Conservation (phyloP, 495 filamentous ascomycete genomes). For the Daldinia grandis region DNA sequence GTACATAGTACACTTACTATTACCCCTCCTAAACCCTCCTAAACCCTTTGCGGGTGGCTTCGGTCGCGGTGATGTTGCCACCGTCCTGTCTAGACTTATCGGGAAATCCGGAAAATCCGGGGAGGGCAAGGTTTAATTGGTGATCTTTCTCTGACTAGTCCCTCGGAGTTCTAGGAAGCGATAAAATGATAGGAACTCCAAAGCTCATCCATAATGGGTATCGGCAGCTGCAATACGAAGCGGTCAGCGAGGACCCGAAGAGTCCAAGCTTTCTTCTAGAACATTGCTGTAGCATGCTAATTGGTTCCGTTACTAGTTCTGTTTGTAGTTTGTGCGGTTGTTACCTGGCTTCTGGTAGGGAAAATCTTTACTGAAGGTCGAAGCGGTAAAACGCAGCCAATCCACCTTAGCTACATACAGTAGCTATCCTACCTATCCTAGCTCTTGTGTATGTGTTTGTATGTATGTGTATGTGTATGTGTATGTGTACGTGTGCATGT, state of each 20-base stretch:
- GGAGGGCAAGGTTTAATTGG: constrained; percentile 22
- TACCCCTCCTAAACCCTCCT: constrained; percentile 17
- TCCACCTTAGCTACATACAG: constrained; percentile 7
- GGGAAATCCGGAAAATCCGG: constrained; percentile 34
- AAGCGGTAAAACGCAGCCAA: constrained; percentile 35
- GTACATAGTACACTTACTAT: constrained; percentile 18
- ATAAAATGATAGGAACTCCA: constrained; percentile 20
- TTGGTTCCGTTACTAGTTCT: neutral
- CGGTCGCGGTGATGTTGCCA: constrained; percentile 16
- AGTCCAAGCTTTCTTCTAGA: constrained; percentile 37
- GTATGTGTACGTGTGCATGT: constrained; percentile 7
- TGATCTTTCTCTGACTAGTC: constrained; percentile 24
- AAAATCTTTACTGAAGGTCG: constrained; percentile 6
- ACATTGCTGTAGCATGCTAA: constrained; percentile 32
- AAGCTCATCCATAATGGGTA: constrained; percentile 36
- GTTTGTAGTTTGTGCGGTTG: constrained; percentile 6
- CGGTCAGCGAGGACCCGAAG: constrained; percentile 32
- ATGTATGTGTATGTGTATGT: neutral
- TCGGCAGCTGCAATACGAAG: constrained; percentile 40
- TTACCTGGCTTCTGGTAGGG: constrained; percentile 34
- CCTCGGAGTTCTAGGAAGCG: constrained; percentile 28
- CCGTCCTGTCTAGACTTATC: constrained; percentile 32
- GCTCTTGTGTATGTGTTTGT: neutral
- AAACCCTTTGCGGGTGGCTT: constrained; percentile 17
- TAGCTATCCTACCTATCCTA: constrained; percentile 12